Evolutionary conservation across 805 yeast species (phyloP).

Genomic region (Starmerella powellii): DNA sequence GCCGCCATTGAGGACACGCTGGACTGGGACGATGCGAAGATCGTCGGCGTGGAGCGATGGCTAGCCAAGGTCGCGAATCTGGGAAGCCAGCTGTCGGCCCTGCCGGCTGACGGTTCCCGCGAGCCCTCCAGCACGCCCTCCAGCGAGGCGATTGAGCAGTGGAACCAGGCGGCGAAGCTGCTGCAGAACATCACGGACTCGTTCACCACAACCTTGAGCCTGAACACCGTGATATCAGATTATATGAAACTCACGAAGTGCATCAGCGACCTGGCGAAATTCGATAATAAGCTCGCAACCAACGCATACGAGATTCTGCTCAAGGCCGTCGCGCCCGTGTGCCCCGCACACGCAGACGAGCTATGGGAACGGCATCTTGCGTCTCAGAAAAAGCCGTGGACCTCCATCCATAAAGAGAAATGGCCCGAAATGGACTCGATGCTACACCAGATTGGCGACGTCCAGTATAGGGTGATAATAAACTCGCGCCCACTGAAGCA

Average conservation of each 20-base stretch:
- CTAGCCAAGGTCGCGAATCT: slow-evolving; percentile 38
- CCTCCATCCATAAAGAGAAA: slow-evolving; percentile 41
- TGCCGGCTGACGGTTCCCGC: no score
- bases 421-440: slow-evolving; percentile 49
- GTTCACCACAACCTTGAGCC: slow-evolving; percentile 43
- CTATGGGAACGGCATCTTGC: slow-evolving; percentile 46
- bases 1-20: slow-evolving; percentile 76
- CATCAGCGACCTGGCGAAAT: slow-evolving; percentile 27
- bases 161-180: slow-evolving; percentile 43
- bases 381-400: slow-evolving; percentile 29
- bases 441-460: slow-evolving; percentile 30
- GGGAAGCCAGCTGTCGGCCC: no score
- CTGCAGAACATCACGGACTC: slow-evolving; percentile 46
- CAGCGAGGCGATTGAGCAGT: slow-evolving; percentile 41
- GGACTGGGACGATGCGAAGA: slow-evolving; percentile 82
- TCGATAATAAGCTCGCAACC: slow-evolving; percentile 32
- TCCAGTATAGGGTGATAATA: slow-evolving; percentile 47
- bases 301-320: slow-evolving; percentile 37
- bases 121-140: no score
- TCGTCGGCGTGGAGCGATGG: slow-evolving; percentile 85
- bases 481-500: slow-evolving; percentile 44
- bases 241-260: slow-evolving; percentile 67
- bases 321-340: slow-evolving; percentile 61
- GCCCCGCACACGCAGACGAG: slow-evolving; percentile 76
- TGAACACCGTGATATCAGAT: slow-evolving; percentile 81